Percentiles rank a stretch among this genome's conserved stretches.
phyloP scores from a whole-genome alignment of 768 basidiomycete species.

The Mycena capillaripes region DNA sequence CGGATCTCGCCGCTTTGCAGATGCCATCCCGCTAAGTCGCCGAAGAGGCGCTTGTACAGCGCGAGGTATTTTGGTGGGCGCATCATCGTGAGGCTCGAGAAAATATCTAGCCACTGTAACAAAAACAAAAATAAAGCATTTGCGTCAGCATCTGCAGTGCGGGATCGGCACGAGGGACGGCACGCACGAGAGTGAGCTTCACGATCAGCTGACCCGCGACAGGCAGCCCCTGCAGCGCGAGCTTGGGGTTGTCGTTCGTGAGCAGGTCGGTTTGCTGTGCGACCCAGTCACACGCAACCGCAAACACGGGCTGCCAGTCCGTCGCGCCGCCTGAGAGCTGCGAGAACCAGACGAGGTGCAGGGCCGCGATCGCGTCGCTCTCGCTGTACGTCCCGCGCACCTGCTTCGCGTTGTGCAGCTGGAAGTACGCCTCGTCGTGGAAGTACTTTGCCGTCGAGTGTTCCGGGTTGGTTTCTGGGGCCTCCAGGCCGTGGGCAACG shows the following conservation, averaged over 20 bases:
- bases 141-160: too few species aligned
- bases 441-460: constrained; percentile 74
- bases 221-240: constrained; percentile 69
- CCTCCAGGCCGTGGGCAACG: constrained; percentile 72
- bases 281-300: constrained; percentile 84
- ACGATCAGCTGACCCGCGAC: constrained; percentile 69
- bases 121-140: constrained; percentile 1
- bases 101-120: constrained; percentile 83
- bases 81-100: constrained; percentile 73
- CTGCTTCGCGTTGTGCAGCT: constrained; percentile 69
- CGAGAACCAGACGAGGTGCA: constrained; percentile 83
- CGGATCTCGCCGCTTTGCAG: constrained; percentile 60
- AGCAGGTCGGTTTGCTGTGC: constrained; percentile 70
- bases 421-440: constrained; percentile 76
- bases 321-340: constrained; percentile 76
- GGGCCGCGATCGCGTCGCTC: constrained; percentile 81
- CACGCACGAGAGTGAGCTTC: constrained; percentile 79
- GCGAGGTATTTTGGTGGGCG: constrained; percentile 75
- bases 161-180: constrained; percentile 20
- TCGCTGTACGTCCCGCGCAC: constrained; percentile 70
- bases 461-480: constrained; percentile 65
- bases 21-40: constrained; percentile 60
- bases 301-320: constrained; percentile 80
- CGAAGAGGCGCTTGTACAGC: constrained; percentile 78
- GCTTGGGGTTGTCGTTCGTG: constrained; percentile 73